Conservation (phyloP, 2,329 filamentous ascomycete species). For the Phaeoacremonium minimum region DNA sequence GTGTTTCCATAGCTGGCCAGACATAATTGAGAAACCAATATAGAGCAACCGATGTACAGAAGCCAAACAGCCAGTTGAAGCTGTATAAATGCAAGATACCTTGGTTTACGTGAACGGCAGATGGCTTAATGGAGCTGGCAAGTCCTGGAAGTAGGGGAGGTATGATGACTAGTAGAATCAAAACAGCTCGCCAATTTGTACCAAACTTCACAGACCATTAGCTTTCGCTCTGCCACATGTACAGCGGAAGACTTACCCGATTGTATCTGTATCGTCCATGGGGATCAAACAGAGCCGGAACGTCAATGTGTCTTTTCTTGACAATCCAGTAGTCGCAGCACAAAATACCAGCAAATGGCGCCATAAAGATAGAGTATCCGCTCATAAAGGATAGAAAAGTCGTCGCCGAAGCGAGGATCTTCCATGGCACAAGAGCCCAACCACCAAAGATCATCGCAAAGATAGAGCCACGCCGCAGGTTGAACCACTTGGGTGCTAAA, state of each 20-base stretch:
- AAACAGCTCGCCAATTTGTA: conserved; percentile 25
- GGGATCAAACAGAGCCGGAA: conserved; percentile 35
- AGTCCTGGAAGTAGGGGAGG: conserved; percentile 17
- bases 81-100: neutral
- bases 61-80: neutral
- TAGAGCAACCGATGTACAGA: neutral
- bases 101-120: neutral
- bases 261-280: conserved; percentile 32
- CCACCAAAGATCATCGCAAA: conserved; percentile 36
- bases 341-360: conserved; percentile 33
- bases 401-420: conserved; percentile 2
- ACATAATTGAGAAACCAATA: neutral
- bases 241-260: too few species aligned
- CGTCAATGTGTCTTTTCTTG: conserved; percentile 27
- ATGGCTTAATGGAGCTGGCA: conserved; percentile 1
- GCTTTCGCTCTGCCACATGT: too few species aligned
- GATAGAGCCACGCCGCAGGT: conserved; percentile 43
- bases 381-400: conserved; percentile 21
- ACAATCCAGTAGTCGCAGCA: conserved; percentile 23
- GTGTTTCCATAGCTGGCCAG: neutral
- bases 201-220: too few species aligned
- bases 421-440: conserved; percentile 29
- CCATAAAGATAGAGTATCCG: conserved; percentile 19
- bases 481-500: conserved; percentile 46
- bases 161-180: conserved; percentile 19